Evolutionary conservation across 805 yeast species (phyloP).

Genomic region (Candida awuae): DNA sequence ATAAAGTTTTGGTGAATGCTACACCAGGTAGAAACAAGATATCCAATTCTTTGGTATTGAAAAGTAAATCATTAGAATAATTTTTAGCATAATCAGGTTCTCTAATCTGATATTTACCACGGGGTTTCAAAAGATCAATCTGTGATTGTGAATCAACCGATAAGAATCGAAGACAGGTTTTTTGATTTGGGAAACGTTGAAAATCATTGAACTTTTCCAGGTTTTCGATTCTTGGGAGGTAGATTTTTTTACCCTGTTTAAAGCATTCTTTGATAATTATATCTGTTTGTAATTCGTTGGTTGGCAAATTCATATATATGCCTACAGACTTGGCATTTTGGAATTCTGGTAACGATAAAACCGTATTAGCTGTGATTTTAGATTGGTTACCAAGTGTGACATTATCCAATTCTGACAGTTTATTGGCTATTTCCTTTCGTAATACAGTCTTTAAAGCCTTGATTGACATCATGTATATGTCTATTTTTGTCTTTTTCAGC

Average conservation of each 20-base stretch:
- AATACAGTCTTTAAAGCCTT: slow-evolving; percentile 2
- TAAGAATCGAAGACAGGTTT: slow-evolving; percentile 50
- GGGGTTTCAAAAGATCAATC: slow-evolving; percentile 45
- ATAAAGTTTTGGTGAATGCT: slow-evolving; percentile 47
- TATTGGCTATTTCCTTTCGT: slow-evolving; percentile 4
- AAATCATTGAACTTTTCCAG: slow-evolving; percentile 24
- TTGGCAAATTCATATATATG: slow-evolving; percentile 70
- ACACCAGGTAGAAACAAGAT: slow-evolving; percentile 79
- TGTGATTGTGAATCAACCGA: slow-evolving; percentile 35
- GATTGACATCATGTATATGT: too few relatives aligned
- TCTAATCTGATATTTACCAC: slow-evolving; percentile 55
- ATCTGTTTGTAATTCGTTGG: slow-evolving; percentile 58
- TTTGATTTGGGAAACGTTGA: slow-evolving; percentile 24
- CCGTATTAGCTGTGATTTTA: slow-evolving; percentile 1
- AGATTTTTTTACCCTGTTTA: slow-evolving; percentile 39
- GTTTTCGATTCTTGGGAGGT: slow-evolving; percentile 41
- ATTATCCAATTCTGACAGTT: not conserved
- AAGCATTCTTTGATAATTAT: slow-evolving; percentile 47
- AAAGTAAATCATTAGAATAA: slow-evolving; percentile 19
- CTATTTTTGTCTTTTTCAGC: too few relatives aligned
- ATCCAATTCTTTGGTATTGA: slow-evolving; percentile 37
- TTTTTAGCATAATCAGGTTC: slow-evolving; percentile 46
- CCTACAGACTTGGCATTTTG: slow-evolving; percentile 44
- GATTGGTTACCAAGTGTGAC: slow-evolving; percentile 1
- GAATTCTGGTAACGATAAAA: slow-evolving; percentile 27